Evolutionary conservation across 192 early-diverging fungal species (phyloP).

Genomic region (Coemansia sp.): DNA sequence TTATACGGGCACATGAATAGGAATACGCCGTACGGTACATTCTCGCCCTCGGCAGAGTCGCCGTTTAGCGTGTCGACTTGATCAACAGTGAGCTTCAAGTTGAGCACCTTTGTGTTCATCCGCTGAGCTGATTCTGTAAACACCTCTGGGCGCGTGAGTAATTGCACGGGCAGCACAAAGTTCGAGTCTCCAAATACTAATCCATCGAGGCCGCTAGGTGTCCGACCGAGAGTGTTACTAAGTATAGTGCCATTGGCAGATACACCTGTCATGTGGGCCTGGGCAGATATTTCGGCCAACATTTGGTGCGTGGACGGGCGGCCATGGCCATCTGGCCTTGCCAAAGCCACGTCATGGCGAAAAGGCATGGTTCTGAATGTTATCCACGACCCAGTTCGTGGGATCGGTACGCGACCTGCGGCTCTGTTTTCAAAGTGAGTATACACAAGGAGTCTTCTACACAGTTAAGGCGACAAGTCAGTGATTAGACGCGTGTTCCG

Average conservation of each 20-base stretch:
- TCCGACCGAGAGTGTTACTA: background rate
- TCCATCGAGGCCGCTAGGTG: background rate
- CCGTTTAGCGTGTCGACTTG: background rate
- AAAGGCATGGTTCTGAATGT: background rate
- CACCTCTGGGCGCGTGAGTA: slow-evolving; percentile 2
- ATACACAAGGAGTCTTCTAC: background rate
- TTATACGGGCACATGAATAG: slow-evolving; percentile 14
- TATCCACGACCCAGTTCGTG: slow-evolving; percentile 1
- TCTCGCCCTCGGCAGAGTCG: background rate
- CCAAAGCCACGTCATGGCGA: background rate
- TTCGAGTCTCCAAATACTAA: slow-evolving; percentile 3
- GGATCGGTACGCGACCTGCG: background rate
- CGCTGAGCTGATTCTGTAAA: background rate
- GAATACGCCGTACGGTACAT: slow-evolving; percentile 2
- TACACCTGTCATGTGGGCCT: background rate
- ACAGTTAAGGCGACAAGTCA: background rate
- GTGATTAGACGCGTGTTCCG: background rate
- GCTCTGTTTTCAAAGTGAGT: background rate
- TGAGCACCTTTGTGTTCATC: background rate
- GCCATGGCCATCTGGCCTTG: background rate
- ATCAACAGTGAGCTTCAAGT: slow-evolving; percentile 10
- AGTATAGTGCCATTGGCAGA: background rate
- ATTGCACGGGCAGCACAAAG: background rate
- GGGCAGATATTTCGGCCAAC: background rate
- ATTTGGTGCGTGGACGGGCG: background rate